Base-by-base conservation (phyloP, 441 rosid species). In the Populus hybrid region DNA sequence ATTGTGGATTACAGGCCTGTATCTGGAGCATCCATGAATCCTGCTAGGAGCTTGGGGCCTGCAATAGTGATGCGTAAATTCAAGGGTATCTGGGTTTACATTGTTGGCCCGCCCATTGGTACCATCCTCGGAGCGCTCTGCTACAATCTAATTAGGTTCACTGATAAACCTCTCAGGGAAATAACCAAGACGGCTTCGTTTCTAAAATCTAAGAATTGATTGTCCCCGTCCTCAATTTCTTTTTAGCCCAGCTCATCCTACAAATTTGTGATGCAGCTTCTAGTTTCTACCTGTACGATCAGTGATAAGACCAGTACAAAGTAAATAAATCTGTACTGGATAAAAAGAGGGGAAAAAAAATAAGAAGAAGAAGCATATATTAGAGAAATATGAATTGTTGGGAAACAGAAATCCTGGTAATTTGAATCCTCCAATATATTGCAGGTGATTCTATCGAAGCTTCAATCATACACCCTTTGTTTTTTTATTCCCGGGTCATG, bases 1-100 rank as follows among this genome's bases (percentile, higher is more conserved):
- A 46, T 46, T 40, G 14, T 40, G 3, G 4, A 40, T 69, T 72
- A 78, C 87, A 91, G 97, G 69, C 97, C 89, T 0, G 65, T 93
- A 0, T 93, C 97, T 7, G 95, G 97, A 77, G 98, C 90, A 35
- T 93, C 97, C 0, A 91, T 91, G 98, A 93, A 93, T 75, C 98
- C 97, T 2, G 93, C 87, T 0, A 90, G 98, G 84, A 86, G 89
- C 74, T 26, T 90, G 3, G 97, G 98, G 7, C 97, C 98, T 42
- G 94, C 95, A 5, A 83, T 93, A 11, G 88, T 88, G 42, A 82
- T 81, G 86, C 85, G 78, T 71, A 70, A 35, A 6, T 91, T 82
- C 75, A 79, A 81, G 35, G 91, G 88, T n/a, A 67, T 91, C 4
- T 93, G 98, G 98, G 72, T 90, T 30, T 93, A 91, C 68, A 76